Base-by-base conservation (phyloP, 139 green algal genomes). In the Chlorella vulgaris region DNA sequence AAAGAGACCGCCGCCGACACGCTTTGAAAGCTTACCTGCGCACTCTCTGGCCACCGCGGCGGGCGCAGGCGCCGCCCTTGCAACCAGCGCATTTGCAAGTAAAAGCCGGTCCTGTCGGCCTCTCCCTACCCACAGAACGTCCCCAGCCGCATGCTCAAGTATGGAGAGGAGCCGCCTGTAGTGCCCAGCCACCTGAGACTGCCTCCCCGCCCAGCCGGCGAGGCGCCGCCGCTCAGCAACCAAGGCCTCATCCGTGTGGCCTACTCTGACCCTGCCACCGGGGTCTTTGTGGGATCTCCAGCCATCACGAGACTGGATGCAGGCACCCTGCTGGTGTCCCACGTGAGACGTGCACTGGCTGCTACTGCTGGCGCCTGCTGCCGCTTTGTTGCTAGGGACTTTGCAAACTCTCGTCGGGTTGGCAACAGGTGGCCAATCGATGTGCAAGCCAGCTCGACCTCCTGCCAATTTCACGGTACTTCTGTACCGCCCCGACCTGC, bases 261-360 rank as follows among this genome's bases (percentile, higher is more conserved):
- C 7, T 83, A 83, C 50, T 77, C 65, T 19, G 39, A 73, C 35
- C 26, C 65, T 8, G 7, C 35, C 28, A 77, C 39, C 2, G 70
- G 70, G 18, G 36, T 81, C 3, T 81, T 60, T 29, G 33, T 84
- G 0, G 80, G 80, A 15, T 81, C 69, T 2, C 80, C 80, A 7
- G 65, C 60, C 26, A 81, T 84, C 28, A 19, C 58, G 2, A 15
- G 24, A 5, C 80, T 81, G 40, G 36, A 66, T 42, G 35, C 36
- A 18, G 70, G 67, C 70, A 69, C 36, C 28, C 21, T 81, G 33
- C 26, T 84, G 13, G 15, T 63, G 2, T 42, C 42, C 1, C 80
- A 84, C 47, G 80, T 81, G 35, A 67, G 53, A 1, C 62, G 68
- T 26, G 21, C 28, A 10, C 15, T 2, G n/a, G 62, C 40, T 42